Base-by-base conservation (phyloP, 352 stramenopile species). In the Phytophthora capsici region DNA sequence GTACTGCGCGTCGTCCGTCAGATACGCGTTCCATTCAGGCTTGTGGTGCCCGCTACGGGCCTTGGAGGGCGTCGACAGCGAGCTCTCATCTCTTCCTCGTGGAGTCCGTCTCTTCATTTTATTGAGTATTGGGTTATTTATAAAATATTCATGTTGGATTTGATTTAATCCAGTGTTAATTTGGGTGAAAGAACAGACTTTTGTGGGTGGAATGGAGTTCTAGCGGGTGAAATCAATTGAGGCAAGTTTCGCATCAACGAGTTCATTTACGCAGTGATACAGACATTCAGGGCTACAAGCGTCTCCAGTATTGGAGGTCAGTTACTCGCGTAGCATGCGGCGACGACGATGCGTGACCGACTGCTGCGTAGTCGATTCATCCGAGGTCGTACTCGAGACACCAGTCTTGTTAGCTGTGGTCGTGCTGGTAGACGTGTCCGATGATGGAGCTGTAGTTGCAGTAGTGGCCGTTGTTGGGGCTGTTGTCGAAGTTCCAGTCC, bases 21-120 rank as follows among this genome's bases (percentile, higher is more conserved):
- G 58, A 30, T 88, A 88, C 12, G 19, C 57, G 63, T 88, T 86
- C 79, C 79, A 88, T 25, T 62, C 62, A 7, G 79, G 79, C 9
- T 74, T 73, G 45, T 60, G 52, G 23, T 49, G 67, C n/a, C 51
- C 41, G 13, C 49, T 57, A 3, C 36, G 36, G 16, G 57, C 23
- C 16, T 40, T 23, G 2, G 55, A 36, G 10, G 40, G 41, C 37
- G 49, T 56, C 32, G 49, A n/a, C 7, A 28, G 20, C 19, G 63
- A 28, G 50, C 37, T 50, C 22, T 66, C 63, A 16, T 32, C 13
- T 16, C 55, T 52, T 6, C 53, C n/a, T 22, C 53, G 59, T 36
- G 63, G 54, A 12, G 54, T 65, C 28, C 46, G 57, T 14, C 54
- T 53, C 59, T 70, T 73, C 59, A 65, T 73, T 28, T 28, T 26